Conservation (phyloP, 2,329 filamentous ascomycete species). For the Plenodomus biglobosus region DNA sequence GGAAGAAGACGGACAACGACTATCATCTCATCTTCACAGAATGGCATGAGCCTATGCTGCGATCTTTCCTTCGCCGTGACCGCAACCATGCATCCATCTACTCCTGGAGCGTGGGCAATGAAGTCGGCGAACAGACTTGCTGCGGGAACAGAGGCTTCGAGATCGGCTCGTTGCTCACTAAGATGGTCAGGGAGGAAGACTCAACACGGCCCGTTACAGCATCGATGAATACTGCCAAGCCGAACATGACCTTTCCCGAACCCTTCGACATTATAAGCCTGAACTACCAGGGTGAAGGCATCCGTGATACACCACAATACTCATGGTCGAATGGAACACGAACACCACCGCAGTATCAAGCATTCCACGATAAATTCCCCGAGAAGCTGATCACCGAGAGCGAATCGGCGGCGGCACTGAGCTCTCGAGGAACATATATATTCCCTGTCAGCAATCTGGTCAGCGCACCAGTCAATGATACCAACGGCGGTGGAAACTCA, state of each 20-base stretch:
- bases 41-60: conserved; percentile 57
- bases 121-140: conserved; percentile 53
- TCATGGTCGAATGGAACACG: conserved; percentile 31
- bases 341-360: conserved; percentile 34
- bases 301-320: conserved; percentile 30
- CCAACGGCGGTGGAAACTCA: conserved; percentile 41
- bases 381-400: conserved; percentile 45
- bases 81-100: conserved; percentile 58
- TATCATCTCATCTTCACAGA: conserved; percentile 56
- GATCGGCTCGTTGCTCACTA: conserved; percentile 7
- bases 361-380: conserved; percentile 24
- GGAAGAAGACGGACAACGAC: conserved; percentile 51
- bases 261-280: conserved; percentile 52
- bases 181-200: conserved; percentile 52
- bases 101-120: conserved; percentile 58
- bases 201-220: conserved; percentile 49
- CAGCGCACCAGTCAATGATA: conserved; percentile 43
- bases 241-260: conserved; percentile 44
- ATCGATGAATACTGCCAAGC: conserved; percentile 51
- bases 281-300: conserved; percentile 58
- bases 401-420: conserved; percentile 45
- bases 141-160: conserved; percentile 24
- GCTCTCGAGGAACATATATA: conserved; percentile 55
- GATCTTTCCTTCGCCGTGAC: conserved; percentile 56
- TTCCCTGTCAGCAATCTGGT: conserved; percentile 51